Evolutionary conservation across 176 grass and related monocot genomes (phyloP).

Genomic region (Raddia distichophylla): DNA sequence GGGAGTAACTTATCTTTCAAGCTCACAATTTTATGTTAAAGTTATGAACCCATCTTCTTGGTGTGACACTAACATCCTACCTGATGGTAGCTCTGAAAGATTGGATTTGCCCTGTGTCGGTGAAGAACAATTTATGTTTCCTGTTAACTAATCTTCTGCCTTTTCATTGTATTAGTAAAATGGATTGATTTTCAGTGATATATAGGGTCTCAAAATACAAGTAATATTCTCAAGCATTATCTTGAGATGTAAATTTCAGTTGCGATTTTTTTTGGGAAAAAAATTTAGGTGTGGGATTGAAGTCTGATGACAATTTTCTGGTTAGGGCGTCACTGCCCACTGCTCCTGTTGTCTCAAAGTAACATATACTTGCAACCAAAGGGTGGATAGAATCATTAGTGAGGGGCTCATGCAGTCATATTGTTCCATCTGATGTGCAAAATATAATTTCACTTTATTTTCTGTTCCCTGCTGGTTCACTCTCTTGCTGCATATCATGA

Average conservation of each 20-base stretch:
- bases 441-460: constrained; percentile 22
- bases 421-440: constrained; percentile 7
- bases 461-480: constrained; percentile 2
- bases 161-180: not conserved
- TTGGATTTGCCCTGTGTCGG: not conserved
- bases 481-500: constrained; percentile 14
- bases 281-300: constrained; percentile 6
- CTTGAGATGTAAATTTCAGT: not conserved
- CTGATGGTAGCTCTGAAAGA: constrained; percentile 29
- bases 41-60: constrained; percentile 25
- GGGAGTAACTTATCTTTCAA: constrained; percentile 47
- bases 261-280: not conserved
- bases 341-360: constrained; percentile 29
- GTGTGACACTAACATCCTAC: constrained; percentile 43
- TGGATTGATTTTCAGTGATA: not conserved
- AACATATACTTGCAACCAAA: constrained; percentile 40
- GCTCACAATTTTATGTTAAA: constrained; percentile 24
- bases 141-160: constrained; percentile 8
- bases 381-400: constrained; percentile 43
- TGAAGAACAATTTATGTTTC: not conserved
- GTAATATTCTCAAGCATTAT: not conserved
- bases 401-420: not conserved
- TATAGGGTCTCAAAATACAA: not conserved
- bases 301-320: constrained; percentile 6
- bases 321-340: constrained; percentile 33